Conservation (phyloP, 768 basidiomycete genomes). For the Pulveroboletus sp. region DNA sequence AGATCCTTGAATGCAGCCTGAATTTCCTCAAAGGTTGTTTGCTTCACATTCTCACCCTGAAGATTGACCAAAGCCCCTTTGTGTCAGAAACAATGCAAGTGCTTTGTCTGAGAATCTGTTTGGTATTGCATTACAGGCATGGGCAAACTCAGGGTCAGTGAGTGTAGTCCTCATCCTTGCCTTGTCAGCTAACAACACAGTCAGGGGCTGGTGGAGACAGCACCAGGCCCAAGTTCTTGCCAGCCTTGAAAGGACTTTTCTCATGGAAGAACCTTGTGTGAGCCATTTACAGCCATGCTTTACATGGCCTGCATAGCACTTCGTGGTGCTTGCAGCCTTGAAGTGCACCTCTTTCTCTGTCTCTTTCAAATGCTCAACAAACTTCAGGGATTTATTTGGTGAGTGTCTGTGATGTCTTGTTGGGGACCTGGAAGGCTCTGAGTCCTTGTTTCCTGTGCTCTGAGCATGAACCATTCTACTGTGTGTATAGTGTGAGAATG, state of each 20-base stretch:
- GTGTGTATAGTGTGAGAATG: too few relatives aligned
- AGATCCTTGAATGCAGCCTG: constrained; percentile 2
- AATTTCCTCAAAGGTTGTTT: neutral
- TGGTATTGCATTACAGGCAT: too few relatives aligned
- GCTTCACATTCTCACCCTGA: neutral
- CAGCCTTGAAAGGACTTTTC: too few relatives aligned
- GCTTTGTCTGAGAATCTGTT: neutral
- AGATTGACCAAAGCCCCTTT: neutral
- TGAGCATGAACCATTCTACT: too few relatives aligned
- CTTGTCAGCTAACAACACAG: too few relatives aligned
- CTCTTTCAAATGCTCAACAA: neutral
- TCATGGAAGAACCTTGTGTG: neutral
- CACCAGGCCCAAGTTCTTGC: too few relatives aligned
- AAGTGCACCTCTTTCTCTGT: constrained; percentile 1
- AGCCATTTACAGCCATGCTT: neutral
- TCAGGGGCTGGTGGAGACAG: too few relatives aligned
- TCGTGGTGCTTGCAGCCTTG: neutral
- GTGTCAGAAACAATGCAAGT: neutral
- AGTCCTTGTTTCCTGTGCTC: too few relatives aligned
- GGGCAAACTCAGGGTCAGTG: neutral
- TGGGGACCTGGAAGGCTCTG: too few relatives aligned
- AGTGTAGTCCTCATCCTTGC: neutral
- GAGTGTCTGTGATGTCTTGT: too few relatives aligned
- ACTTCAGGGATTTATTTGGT: neutral
- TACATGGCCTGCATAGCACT: neutral